phyloP scores from a whole-genome alignment of 139 green algal species.

The Tetradesmus obliquus region DNA sequence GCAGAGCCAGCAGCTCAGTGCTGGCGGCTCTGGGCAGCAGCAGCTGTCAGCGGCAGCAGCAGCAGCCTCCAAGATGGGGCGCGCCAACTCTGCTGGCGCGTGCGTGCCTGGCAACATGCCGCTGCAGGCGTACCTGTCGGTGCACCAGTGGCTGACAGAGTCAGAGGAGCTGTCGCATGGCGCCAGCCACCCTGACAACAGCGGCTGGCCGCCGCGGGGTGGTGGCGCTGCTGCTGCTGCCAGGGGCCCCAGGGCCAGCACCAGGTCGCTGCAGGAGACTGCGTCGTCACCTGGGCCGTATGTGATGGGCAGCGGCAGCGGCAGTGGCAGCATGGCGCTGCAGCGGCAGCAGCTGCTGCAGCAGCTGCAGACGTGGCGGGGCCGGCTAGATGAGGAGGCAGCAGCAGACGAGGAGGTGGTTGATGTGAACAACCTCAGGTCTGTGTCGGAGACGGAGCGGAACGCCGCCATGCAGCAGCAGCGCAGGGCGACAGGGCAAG shows the following conservation, averaged over 20 bases:
- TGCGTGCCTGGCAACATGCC: conserved; percentile 12
- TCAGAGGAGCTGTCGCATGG: conserved; percentile 14
- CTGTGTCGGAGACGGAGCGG: conserved; percentile 13
- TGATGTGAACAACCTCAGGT: neutral
- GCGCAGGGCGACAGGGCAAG: neutral
- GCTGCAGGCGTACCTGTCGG: conserved; percentile 40
- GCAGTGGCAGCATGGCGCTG: conserved; percentile 21
- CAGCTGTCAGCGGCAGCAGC: neutral
- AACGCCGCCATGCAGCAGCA: neutral
- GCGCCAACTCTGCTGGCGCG: conserved; percentile 13
- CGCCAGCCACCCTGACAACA: neutral
- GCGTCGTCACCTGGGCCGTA: conserved; percentile 8
- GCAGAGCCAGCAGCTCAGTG: neutral
- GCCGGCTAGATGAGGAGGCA: neutral
- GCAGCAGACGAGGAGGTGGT: neutral
- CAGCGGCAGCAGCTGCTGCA: conserved; percentile 34
- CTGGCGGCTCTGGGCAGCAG: neutral
- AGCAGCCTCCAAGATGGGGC: conserved; percentile 3
- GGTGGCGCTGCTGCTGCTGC: neutral
- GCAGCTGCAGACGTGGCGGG: conserved; percentile 31
- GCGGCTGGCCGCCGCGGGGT: neutral
- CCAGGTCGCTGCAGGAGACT: conserved; percentile 31
- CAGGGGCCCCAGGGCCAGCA: neutral
- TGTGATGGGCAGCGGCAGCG: neutral
- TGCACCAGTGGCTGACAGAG: conserved; percentile 42